phyloP scores from a whole-genome alignment of 1,284 basidiomycete species.

The Fomitopsis schrenkii region DNA sequence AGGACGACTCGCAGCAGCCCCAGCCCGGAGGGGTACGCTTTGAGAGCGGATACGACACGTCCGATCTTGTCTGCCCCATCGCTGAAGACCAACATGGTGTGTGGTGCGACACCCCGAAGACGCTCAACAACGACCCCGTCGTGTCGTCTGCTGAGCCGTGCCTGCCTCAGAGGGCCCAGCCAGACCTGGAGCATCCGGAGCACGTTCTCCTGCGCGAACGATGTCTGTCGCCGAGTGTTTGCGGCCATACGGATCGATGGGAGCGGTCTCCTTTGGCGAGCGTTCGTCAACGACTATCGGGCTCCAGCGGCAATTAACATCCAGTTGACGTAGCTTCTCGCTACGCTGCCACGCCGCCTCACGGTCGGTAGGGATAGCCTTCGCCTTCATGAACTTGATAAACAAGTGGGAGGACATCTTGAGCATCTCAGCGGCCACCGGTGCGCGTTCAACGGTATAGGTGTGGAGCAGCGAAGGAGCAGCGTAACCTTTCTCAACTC shows the following conservation, averaged over 20 bases:
- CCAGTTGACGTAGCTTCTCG: slow-evolving; percentile 32
- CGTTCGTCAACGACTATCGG: slow-evolving; percentile 37
- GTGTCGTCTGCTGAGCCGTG: not conserved
- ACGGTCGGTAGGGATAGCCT: not conserved
- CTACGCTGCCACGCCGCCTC: not conserved
- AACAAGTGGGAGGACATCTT: slow-evolving; percentile 11
- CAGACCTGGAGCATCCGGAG: slow-evolving; percentile 39
- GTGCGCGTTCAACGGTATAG: slow-evolving; percentile 25
- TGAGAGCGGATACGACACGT: not conserved
- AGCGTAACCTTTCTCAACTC: slow-evolving; percentile 21
- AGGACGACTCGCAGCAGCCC: slow-evolving; percentile 1
- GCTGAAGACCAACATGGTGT: slow-evolving; percentile 20
- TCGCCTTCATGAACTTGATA: not conserved
- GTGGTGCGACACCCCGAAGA: slow-evolving; percentile 13
- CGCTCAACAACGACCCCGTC: slow-evolving; percentile 10
- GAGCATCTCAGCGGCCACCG: slow-evolving; percentile 25
- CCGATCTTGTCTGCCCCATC: not conserved
- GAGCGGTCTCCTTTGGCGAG: slow-evolving; percentile 10
- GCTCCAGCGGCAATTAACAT: slow-evolving; percentile 44
- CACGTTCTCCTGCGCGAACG: slow-evolving; percentile 42
- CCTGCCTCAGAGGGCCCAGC: not conserved
- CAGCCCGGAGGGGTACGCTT: not conserved
- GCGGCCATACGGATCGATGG: slow-evolving; percentile 16
- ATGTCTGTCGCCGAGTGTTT: not conserved
- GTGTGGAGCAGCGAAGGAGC: slow-evolving; percentile 18